A percentile compares a stretch with the other conserved stretches of the same genome.
Evolutionary conservation across 2,329 filamentous ascomycete genomes (phyloP).

Genomic region (Fusarium incarnatum): DNA sequence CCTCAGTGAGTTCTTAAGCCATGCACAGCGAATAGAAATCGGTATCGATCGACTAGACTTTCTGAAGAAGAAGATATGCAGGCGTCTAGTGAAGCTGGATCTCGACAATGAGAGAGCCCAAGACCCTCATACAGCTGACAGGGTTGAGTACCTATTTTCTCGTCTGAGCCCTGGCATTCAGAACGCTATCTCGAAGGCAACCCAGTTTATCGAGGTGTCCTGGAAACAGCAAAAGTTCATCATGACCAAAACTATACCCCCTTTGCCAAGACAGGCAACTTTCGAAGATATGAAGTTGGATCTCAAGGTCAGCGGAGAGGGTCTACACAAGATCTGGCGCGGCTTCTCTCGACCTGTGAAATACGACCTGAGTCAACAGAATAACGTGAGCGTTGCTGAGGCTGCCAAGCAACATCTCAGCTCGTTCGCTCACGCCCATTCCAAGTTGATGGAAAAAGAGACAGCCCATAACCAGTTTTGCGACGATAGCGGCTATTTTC

Average conservation of each 20-base stretch:
- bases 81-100: conserved; percentile 44
- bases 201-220: conserved; percentile 25
- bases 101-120: conserved; percentile 31
- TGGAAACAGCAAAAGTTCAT: conserved; percentile 40
- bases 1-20: conserved; percentile 60
- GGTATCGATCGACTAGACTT: conserved; percentile 37
- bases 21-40: conserved; percentile 40
- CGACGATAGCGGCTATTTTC: background rate
- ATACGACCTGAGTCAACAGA: background rate
- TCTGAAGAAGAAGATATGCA: conserved; percentile 44
- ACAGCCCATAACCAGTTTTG: conserved; percentile 9
- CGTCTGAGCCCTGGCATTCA: conserved; percentile 24
- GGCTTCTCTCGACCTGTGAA: conserved; percentile 22
- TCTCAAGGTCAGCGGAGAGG: conserved; percentile 30
- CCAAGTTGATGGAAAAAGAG: conserved; percentile 32
- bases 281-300: conserved; percentile 31
- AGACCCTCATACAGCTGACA: conserved; percentile 4
- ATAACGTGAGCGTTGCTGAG: conserved; percentile 24
- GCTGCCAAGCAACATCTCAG: conserved; percentile 38
- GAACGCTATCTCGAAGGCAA: conserved; percentile 17
- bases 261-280: conserved; percentile 34
- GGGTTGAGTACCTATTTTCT: conserved; percentile 35
- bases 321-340: conserved; percentile 22
- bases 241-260: conserved; percentile 37
- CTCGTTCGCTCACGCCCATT: conserved; percentile 24